Conservation (phyloP, 768 basidiomycete genomes). For the Erythrobasidium yunnanense region DNA sequence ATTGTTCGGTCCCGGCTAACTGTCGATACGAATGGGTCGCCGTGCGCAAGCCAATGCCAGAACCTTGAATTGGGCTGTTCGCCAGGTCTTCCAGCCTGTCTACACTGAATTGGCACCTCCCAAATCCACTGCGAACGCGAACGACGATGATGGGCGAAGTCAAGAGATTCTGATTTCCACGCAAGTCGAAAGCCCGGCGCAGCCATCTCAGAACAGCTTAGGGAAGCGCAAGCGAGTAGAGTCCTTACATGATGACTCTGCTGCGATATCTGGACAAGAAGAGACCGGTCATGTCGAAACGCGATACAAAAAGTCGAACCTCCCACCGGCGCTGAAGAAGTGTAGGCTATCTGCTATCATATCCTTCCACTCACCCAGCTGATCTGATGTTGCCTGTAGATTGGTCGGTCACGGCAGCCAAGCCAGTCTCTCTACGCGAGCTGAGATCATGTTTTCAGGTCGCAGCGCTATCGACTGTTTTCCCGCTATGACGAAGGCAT, state of each 20-base stretch:
- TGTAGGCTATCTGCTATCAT: neutral
- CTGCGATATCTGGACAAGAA: neutral
- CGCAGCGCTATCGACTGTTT: constrained; percentile 71
- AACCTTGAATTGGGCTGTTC: neutral
- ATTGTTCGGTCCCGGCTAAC: neutral
- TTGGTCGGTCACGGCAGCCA: too few relatives aligned
- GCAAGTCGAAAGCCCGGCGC: neutral
- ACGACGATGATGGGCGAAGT: neutral
- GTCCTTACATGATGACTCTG: neutral
- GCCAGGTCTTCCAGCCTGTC: constrained; percentile 5
- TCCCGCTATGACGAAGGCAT: constrained; percentile 62
- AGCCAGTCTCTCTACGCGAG: too few relatives aligned
- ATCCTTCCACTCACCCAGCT: neutral
- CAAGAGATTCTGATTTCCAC: constrained; percentile 1
- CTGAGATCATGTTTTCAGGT: too few relatives aligned
- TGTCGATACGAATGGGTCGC: neutral
- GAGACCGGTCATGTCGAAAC: neutral
- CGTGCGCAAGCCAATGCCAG: constrained; percentile 10
- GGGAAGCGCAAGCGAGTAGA: constrained; percentile 23
- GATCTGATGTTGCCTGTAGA: neutral
- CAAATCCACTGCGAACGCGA: neutral
- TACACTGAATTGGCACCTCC: neutral
- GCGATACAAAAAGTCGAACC: neutral
- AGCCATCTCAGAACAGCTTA: constrained; percentile 9
- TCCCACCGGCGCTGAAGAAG: constrained; percentile 1